A percentile compares a stretch with the other conserved stretches of the same genome.
phyloP scores from a whole-genome alignment of 129 eudicot species.

The Tagetes erecta region DNA sequence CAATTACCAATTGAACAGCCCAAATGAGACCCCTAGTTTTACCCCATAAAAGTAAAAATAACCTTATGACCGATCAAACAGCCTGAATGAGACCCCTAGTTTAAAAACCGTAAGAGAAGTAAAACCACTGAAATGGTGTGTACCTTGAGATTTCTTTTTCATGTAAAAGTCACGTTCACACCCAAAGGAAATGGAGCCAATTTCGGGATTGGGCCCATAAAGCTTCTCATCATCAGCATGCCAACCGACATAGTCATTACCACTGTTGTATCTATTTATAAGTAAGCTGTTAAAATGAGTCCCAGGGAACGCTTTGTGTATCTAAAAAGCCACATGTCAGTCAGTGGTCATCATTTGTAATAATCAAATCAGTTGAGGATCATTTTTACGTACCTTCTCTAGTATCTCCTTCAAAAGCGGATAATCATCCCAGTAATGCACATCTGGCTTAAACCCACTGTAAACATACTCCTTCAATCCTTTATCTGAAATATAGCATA shows the following conservation, averaged over 20 bases:
- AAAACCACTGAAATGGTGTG: no score
- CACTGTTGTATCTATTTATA: conserved; percentile 79
- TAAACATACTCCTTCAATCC: conserved; percentile 63
- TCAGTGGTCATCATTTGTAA: background rate
- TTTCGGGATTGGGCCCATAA: conserved; percentile 84
- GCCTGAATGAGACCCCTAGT: no score
- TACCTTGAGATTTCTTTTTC: conserved; percentile 62
- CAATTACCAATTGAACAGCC: no score
- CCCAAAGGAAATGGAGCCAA: conserved; percentile 89
- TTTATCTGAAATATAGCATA: conserved; percentile 70
- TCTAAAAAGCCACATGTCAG: conserved; percentile 40
- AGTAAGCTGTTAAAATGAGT: conserved; percentile 76
- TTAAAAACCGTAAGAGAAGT: background rate
- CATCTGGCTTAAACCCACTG: conserved; percentile 80
- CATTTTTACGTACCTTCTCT: conserved; percentile 55
- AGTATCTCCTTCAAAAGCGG: conserved; percentile 72
- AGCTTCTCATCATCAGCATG: conserved; percentile 94
- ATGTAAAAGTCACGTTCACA: conserved; percentile 87
- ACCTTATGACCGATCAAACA: no score
- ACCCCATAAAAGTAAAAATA: no score
- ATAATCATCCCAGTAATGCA: conserved; percentile 75
- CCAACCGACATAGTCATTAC: conserved; percentile 94
- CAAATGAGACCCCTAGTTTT: no score
- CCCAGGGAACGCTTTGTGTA: conserved; percentile 73
- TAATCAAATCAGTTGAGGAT: background rate